Percentiles rank a stretch among this genome's conserved stretches.
Conservation (phyloP, 2,329 filamentous ascomycete genomes). For the Hypoxylon sp. region DNA sequence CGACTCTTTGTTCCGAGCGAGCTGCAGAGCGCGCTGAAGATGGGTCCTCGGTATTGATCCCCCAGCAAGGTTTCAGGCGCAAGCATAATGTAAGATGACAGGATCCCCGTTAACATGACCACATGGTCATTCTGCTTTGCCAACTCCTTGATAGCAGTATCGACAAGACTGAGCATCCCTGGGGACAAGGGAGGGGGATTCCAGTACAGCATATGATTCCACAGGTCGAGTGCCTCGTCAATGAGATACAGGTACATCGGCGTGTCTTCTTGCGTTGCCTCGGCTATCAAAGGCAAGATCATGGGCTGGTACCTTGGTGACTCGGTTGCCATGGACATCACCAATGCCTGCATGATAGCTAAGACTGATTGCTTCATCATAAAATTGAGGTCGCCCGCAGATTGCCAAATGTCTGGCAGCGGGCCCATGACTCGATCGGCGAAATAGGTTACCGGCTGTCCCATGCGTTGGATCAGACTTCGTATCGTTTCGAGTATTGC, state of each 20-base stretch:
- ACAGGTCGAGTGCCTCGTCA: slow-evolving; percentile 91
- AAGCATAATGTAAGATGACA: slow-evolving; percentile 75
- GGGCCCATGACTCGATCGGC: slow-evolving; percentile 84
- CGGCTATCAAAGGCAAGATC: slow-evolving; percentile 82
- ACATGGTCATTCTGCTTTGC: slow-evolving; percentile 71
- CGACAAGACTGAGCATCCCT: slow-evolving; percentile 69
- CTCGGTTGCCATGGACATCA: slow-evolving; percentile 82
- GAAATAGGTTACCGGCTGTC: slow-evolving; percentile 71
- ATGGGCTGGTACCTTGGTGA: slow-evolving; percentile 81
- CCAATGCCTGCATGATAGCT: slow-evolving; percentile 82
- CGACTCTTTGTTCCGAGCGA: slow-evolving; percentile 62
- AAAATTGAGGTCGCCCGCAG: slow-evolving; percentile 80
- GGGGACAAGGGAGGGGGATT: slow-evolving; percentile 67
- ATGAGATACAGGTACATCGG: slow-evolving; percentile 82
- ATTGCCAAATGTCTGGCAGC: slow-evolving; percentile 84
- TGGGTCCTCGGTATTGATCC: slow-evolving; percentile 61
- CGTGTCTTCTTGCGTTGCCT: slow-evolving; percentile 79
- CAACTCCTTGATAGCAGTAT: slow-evolving; percentile 70
- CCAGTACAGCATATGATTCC: slow-evolving; percentile 76
- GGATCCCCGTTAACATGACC: slow-evolving; percentile 66
- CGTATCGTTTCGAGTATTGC: slow-evolving; percentile 87
- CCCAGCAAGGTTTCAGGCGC: slow-evolving; percentile 72
- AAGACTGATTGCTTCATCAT: slow-evolving; percentile 95
- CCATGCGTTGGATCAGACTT: slow-evolving; percentile 81
- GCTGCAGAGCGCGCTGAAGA: slow-evolving; percentile 57